Evolutionary conservation across 352 stramenopile species (phyloP).

Genomic region (Achlya hypogyna): DNA sequence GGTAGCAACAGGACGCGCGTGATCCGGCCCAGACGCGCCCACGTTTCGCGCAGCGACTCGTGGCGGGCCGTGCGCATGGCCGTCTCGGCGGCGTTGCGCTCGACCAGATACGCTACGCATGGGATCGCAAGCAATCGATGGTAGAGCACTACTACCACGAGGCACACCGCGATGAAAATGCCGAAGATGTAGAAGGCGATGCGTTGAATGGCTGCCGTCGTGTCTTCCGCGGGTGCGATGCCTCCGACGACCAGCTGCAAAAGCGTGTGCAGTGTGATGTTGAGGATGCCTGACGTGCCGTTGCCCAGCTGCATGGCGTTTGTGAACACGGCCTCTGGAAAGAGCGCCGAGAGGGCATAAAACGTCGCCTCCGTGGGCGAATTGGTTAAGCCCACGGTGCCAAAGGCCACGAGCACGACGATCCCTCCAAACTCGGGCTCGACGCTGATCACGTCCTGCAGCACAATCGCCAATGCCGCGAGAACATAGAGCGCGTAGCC

Average conservation of each 20-base stretch:
- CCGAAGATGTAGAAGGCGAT: slow-evolving; percentile 51
- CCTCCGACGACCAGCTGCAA: slow-evolving; percentile 42
- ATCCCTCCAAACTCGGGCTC: slow-evolving; percentile 25
- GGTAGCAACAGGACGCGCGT: slow-evolving; percentile 41
- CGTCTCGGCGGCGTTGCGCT: slow-evolving; percentile 31
- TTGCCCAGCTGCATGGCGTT: slow-evolving; percentile 59
- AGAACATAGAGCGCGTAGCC: slow-evolving; percentile 47
- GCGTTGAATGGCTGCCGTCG: slow-evolving; percentile 26
- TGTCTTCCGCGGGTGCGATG: slow-evolving; percentile 26
- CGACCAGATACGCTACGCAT: slow-evolving; percentile 38
- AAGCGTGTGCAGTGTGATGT: slow-evolving; percentile 45
- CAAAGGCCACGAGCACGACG: slow-evolving; percentile 47
- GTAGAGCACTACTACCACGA: slow-evolving; percentile 39
- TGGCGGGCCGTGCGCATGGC: slow-evolving; percentile 24
- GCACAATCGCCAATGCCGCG: slow-evolving; percentile 45
- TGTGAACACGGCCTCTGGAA: slow-evolving; percentile 45
- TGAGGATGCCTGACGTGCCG: slow-evolving; percentile 34
- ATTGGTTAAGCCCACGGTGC: slow-evolving; percentile 39
- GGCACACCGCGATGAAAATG: slow-evolving; percentile 36
- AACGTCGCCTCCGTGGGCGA: slow-evolving; percentile 45
- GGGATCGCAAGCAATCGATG: slow-evolving; percentile 26
- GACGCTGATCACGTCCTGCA: slow-evolving; percentile 28
- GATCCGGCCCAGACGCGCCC: slow-evolving; percentile 36
- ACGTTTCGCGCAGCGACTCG: slow-evolving; percentile 22
- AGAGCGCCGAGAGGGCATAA: slow-evolving; percentile 48